Evolutionary conservation across 345 rosid genomes (phyloP).

Genomic region (Leavenworthia alabamica): DNA sequence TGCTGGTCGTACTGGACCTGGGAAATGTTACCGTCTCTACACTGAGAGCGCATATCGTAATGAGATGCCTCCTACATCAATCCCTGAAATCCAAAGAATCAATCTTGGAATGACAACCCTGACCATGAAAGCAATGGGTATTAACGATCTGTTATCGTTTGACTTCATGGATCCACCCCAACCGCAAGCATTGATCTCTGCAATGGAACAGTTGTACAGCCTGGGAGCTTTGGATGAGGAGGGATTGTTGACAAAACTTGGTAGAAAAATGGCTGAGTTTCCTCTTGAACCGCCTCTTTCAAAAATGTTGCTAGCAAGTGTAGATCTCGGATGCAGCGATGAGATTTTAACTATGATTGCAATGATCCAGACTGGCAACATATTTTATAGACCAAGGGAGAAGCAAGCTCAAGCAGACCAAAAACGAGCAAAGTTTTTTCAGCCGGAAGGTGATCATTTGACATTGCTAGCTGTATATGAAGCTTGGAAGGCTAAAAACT

Average conservation of each 20-base stretch:
- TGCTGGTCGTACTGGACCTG: conserved; percentile 87
- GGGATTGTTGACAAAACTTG: conserved; percentile 80
- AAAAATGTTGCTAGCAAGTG: conserved; percentile 91
- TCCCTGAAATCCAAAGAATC: conserved; percentile 90
- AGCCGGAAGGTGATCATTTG: conserved; percentile 87
- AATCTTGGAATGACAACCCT: conserved; percentile 65
- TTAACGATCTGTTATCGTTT: conserved; percentile 49
- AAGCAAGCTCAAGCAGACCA: conserved; percentile 96
- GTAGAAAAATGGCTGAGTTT: conserved; percentile 96
- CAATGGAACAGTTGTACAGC: conserved; percentile 82
- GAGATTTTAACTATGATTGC: conserved; percentile 86
- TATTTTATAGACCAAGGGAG: conserved; percentile 85
- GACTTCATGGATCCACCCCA: conserved; percentile 41
- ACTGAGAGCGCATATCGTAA: conserved; percentile 67
- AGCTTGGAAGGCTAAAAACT: conserved; percentile 87
- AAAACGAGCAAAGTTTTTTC: conserved; percentile 86
- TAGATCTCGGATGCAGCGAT: conserved; percentile 90
- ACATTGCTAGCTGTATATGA: conserved; percentile 89
- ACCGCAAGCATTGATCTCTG: conserved; percentile 74
- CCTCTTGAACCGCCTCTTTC: conserved; percentile 90
- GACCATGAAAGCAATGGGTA: conserved; percentile 91
- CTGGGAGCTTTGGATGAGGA: conserved; percentile 89
- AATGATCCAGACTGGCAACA: conserved; percentile 86
- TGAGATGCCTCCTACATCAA: conserved; percentile 56
- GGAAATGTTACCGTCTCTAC: conserved; percentile 74